Evolutionary conservation across 805 yeast genomes (phyloP).

Genomic region (Saccharomycopsis oosterbeekiorum): DNA sequence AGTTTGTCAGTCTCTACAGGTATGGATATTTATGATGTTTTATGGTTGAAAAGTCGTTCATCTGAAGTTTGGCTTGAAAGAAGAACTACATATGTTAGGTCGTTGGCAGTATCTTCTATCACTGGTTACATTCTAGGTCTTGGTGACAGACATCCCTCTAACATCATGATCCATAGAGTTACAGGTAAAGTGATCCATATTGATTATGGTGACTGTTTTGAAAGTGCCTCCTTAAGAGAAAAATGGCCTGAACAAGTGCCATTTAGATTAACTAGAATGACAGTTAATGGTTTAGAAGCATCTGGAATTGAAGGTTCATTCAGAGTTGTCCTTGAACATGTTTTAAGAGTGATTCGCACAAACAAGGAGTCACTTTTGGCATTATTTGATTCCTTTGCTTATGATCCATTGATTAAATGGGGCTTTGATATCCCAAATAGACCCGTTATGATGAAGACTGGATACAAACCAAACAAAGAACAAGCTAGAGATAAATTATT

Average conservation of each 20-base stretch:
- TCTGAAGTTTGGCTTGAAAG: slow-evolving; percentile 98
- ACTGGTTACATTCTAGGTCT: slow-evolving; percentile 93
- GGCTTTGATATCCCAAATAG: slow-evolving; percentile 89
- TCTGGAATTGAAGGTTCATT: slow-evolving; percentile 97
- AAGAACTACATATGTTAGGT: slow-evolving; percentile 90
- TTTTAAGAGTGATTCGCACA: slow-evolving; percentile 87
- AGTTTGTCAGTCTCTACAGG: slow-evolving; percentile 94
- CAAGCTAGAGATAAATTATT: slow-evolving; percentile 64
- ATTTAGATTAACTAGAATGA: slow-evolving; percentile 91
- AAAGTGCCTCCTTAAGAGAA: slow-evolving; percentile 92
- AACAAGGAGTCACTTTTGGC: slow-evolving; percentile 97
- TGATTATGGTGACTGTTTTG: slow-evolving; percentile 99
- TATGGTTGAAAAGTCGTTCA: slow-evolving; percentile 93
- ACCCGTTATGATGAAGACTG: slow-evolving; percentile 65
- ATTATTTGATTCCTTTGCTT: slow-evolving; percentile 93
- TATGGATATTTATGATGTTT: slow-evolving; percentile 87
- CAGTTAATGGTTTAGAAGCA: slow-evolving; percentile 97
- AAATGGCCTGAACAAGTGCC: slow-evolving; percentile 98
- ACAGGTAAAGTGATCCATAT: slow-evolving; percentile 96
- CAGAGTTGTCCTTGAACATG: slow-evolving; percentile 93
- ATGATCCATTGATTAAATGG: slow-evolving; percentile 98
- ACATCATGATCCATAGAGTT: slow-evolving; percentile 85
- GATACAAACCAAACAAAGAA: slow-evolving; percentile 54
- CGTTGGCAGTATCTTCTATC: slow-evolving; percentile 98
- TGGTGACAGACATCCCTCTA: slow-evolving; percentile 97